Base-by-base conservation (phyloP, 2,329 filamentous ascomycete species). In the Biscogniauxia marginata region DNA sequence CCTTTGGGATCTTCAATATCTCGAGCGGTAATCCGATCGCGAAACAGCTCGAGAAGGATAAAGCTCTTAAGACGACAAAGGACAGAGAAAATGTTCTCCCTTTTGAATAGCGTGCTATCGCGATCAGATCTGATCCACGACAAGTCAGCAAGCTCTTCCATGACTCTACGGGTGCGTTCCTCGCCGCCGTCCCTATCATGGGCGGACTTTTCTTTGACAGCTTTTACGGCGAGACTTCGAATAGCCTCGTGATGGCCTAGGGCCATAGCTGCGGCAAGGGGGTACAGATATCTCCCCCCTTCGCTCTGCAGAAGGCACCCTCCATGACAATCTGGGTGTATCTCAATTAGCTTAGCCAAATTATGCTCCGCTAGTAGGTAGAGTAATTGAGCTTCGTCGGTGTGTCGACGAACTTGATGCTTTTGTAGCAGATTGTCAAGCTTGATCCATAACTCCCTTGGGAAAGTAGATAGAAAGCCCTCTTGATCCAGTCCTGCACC, bases 301-400 rank as follows among this genome's bases (percentile, higher is more conserved):
- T 34, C 4, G 0, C n/a, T 19, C 1, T 9, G 5, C 3, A 23
- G 6, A 6, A 18, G 4, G 3, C 51, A 19, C 11, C 13, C 24
- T 7, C 39, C 7, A 7, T 55, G 21, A 48, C 50, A 25, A n/a
- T 52, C 1, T 1, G 56, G 56, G 43, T 56, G 47, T 46, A 49
- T 39, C 2, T 23, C 30, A 16, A 60, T 60, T 2, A 60, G 51
- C n/a, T 25, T 56, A 7, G 20, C 45, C 7, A 56, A 24, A 20
- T 54, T 55, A 8, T 54, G n/a, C 18, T 63, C 58, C 0, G 62
- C 62, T 2, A 64, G 34, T n/a, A 64, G 34, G 20, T 64, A 63
- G 2, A 61, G 50, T 0, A 64, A 52, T 21, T 46, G 23, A 6
- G 56, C 55, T 4, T 50, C n/a, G 3, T 4, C 3, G 3, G 46